Evolutionary conservation across 1,139 yeast genomes (phyloP).

Genomic region (Pneumocystis wakefieldiae): DNA sequence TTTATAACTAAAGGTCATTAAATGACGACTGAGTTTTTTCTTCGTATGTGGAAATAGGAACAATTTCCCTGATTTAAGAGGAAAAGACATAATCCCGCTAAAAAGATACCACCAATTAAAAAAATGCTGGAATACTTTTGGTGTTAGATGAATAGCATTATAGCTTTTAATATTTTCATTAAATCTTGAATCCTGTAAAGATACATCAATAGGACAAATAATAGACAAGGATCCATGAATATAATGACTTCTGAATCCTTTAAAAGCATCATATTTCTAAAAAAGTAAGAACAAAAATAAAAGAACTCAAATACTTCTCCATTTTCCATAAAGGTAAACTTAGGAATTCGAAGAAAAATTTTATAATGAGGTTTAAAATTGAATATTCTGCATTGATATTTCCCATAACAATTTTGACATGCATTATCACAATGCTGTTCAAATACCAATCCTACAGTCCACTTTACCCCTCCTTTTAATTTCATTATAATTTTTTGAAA

Average conservation of each 20-base stretch:
- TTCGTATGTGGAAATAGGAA: conserved; percentile 34
- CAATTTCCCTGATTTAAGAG: conserved; percentile 57
- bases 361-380: conserved; percentile 58
- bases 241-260: conserved; percentile 63
- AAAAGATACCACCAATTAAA: conserved; percentile 73
- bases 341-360: conserved; percentile 49
- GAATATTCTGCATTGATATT: conserved; percentile 28
- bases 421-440: conserved; percentile 27
- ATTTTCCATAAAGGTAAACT: conserved; percentile 27
- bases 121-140: conserved; percentile 52
- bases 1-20: conserved; percentile 68
- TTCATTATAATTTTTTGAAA: conserved; percentile 39
- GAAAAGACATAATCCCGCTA: conserved; percentile 54
- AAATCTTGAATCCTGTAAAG: conserved; percentile 13
- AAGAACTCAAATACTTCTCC: conserved; percentile 19
- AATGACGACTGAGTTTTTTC: conserved; percentile 59
- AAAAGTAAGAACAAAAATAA: conserved; percentile 1
- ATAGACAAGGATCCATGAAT: conserved; percentile 66
- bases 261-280: conserved; percentile 53
- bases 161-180: conserved; percentile 28
- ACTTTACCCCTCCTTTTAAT: conserved; percentile 34
- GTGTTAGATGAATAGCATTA: conserved; percentile 66
- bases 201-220: conserved; percentile 30
- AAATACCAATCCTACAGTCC: conserved; percentile 37
- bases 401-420: conserved; percentile 14